phyloP scores from a whole-genome alignment of 2,329 filamentous ascomycete species.

The Penicillium fuscoglaucum region DNA sequence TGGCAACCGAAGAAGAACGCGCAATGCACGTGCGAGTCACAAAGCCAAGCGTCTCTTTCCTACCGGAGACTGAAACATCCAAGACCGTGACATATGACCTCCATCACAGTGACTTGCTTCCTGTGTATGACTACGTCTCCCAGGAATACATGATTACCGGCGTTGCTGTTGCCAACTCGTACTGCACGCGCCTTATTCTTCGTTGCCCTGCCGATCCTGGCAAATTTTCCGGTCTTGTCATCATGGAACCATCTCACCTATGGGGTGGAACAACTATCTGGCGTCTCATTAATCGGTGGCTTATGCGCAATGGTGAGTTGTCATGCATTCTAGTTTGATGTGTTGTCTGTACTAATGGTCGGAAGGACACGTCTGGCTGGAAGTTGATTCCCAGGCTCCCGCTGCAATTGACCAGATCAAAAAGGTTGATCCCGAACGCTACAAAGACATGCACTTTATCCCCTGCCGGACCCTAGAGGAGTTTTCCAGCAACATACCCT shows the following conservation, averaged over 20 bases:
- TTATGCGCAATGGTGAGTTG: conserved; percentile 2
- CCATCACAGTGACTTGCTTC: background rate
- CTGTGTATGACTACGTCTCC: background rate
- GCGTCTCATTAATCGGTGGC: conserved; percentile 1
- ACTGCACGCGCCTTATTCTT: conserved; percentile 5
- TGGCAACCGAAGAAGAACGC: background rate
- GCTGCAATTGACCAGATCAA: conserved; percentile 3
- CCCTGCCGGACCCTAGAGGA: background rate
- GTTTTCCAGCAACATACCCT: background rate
- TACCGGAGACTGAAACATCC: conserved; percentile 2
- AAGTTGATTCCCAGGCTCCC: conserved; percentile 7
- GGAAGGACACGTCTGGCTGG: conserved; percentile 4
- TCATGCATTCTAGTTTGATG: background rate
- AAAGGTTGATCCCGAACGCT: background rate
- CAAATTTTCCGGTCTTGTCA: conserved; percentile 3
- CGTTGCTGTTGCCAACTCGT: background rate
- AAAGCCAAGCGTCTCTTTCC: background rate
- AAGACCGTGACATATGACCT: background rate
- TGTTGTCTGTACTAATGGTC: background rate
- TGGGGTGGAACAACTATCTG: conserved; percentile 4
- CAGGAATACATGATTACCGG: background rate
- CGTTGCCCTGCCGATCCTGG: background rate
- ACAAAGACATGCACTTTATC: conserved; percentile 2
- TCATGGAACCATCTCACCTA: conserved; percentile 3
- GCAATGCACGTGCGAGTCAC: background rate